Evolutionary conservation across 768 basidiomycete genomes (phyloP).

Genomic region (Agrocybe chaxingu): DNA sequence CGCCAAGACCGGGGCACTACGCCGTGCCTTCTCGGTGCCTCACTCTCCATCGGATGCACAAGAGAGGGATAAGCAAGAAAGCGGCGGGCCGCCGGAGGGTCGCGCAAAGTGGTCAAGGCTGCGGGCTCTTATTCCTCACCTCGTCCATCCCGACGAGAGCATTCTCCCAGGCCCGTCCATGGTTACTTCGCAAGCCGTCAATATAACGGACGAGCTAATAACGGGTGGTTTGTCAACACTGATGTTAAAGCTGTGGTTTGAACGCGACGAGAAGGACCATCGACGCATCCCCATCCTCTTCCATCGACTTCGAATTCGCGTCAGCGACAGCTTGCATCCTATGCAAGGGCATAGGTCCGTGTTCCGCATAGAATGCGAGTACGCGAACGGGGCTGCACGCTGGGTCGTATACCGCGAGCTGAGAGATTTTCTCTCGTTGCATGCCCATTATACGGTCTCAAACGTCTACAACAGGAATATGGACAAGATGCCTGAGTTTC

Average conservation of each 20-base stretch:
- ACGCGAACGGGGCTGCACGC: conserved; percentile 86
- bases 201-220: conserved; percentile 81
- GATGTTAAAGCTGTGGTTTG: conserved; percentile 81
- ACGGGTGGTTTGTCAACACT: conserved; percentile 75
- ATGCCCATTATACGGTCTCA: conserved; percentile 84
- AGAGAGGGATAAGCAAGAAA: conserved; percentile 19
- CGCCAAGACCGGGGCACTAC: conserved; percentile 16
- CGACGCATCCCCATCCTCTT: conserved; percentile 78
- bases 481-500: conserved; percentile 88
- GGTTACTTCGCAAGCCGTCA: conserved; percentile 53
- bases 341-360: conserved; percentile 73
- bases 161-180: conserved; percentile 41
- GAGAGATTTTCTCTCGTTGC: conserved; percentile 87
- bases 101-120: conserved; percentile 59
- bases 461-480: conserved; percentile 75
- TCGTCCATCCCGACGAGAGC: conserved; percentile 34
- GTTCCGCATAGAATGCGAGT: conserved; percentile 93
- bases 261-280: conserved; percentile 81
- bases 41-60: conserved; percentile 11
- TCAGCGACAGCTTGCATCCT: conserved; percentile 85
- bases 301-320: conserved; percentile 77
- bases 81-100: conserved; percentile 11
- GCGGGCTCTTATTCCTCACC: conserved; percentile 61
- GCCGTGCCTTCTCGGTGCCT: conserved; percentile 33
- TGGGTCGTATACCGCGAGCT: conserved; percentile 97